Base-by-base conservation (phyloP, 1,284 basidiomycete genomes). In the Malassezia restricta region DNA sequence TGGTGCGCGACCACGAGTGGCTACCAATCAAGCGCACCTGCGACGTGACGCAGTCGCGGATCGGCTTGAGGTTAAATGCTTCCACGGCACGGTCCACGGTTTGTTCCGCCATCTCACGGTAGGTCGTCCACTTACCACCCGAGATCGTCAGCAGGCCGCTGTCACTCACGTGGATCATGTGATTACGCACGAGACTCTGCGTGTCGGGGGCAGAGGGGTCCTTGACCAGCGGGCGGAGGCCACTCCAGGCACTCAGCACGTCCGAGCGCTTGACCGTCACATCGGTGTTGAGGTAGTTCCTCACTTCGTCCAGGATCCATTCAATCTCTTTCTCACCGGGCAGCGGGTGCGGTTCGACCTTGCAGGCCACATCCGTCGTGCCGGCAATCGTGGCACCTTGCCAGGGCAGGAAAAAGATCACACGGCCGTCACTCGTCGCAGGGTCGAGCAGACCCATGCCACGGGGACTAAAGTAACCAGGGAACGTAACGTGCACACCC, bases 341-440 rank as follows among this genome's bases (percentile, higher is more conserved):
- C 8, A 80, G 77, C 4, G 92, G 91, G 65, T 92, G 83, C 44
- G 82, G 79, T 49, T 81, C 80, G 51, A 95, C 86, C 3, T 76
- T 75, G 0, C 85, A 82, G 0, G 87, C 85, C 0, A 86, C 81
- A 74, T 98, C 92, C 17, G 92, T 98, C 6, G 92, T 96, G 27
- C 91, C 92, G 3, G 92, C 92, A 59, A 98, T 92, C 43, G 90
- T 91, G 76, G 87, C 88, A 20, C 92, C 92, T 76, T 95, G 86
- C 92, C 92, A 98, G 0, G 92, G 92, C 17, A 98, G 80, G 81
- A 96, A 95, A 80, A 96, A 98, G 71, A 96, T 92, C 56, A 98
- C 91, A 41, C 92, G 84, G 0, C 92, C 92, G 65, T 98, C 92
- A 0, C 86, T 90, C 7, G 92, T 96, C 8, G 87, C 80, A 0